A percentile compares a stretch with the other conserved stretches of the same genome.
These are phyloP conservation scores for Lentinula guzmanii DNA, from an alignment of 768 basidiomycete genomes.

Conservation along the genomic window DNA sequence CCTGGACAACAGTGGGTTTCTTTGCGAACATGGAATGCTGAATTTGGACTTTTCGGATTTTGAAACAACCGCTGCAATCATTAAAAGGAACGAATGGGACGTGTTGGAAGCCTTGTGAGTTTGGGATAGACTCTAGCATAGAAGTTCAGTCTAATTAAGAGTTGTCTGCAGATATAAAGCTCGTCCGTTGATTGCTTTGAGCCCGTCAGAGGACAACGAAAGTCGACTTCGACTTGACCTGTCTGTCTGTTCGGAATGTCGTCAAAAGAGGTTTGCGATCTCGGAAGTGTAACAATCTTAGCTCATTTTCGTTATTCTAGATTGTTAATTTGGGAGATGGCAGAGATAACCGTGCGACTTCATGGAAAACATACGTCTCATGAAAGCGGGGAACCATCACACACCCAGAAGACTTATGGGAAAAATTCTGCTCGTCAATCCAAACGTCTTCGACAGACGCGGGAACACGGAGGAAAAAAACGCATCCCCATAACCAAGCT, in stretches of 20 bases:
- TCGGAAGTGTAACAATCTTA: constrained; percentile 1
- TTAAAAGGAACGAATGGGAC: constrained; percentile 63
- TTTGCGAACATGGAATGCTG: constrained; percentile 65
- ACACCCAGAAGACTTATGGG: constrained; percentile 10
- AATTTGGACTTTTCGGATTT: constrained; percentile 64
- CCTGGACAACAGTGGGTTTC: constrained; percentile 55
- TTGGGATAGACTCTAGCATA: neutral
- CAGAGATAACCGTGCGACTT: constrained; percentile 58
- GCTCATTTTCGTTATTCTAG: constrained; percentile 21
- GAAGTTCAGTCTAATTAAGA: constrained; percentile 5
- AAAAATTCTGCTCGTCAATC: constrained; percentile 58
- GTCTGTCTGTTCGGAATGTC: constrained; percentile 56
- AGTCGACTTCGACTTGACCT: constrained; percentile 40
- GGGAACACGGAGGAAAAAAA: constrained; percentile 42
- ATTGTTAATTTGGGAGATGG: constrained; percentile 49
- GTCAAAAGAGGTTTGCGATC: constrained; percentile 43
- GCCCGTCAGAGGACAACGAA: constrained; percentile 30
- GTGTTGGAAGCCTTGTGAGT: constrained; percentile 52
- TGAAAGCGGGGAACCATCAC: constrained; percentile 13
- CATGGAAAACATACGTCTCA: constrained; percentile 16
- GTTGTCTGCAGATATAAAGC: constrained; percentile 7
- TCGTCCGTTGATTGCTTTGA: constrained; percentile 34
- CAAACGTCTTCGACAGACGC: constrained; percentile 57
- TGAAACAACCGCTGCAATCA: constrained; percentile 48
- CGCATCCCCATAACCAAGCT: constrained; percentile 53